A percentile compares a stretch with the other conserved stretches of the same genome.
Conservation (phyloP, 2,329 filamentous ascomycete genomes). For the Penicillium hesseltinei region DNA sequence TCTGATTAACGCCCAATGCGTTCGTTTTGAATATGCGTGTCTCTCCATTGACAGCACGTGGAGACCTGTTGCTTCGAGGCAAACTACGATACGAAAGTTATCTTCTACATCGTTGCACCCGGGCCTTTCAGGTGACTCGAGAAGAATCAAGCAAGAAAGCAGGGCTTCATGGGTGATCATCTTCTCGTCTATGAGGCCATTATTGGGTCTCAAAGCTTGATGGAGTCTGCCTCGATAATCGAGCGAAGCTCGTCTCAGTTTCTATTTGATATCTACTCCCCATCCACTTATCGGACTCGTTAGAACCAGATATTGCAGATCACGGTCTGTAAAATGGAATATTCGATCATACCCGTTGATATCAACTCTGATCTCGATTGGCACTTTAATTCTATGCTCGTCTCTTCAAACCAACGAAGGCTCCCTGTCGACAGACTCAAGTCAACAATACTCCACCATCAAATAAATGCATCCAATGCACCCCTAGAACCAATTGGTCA, state of each 20-base stretch:
- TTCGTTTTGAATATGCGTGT: background rate
- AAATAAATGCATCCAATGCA: background rate
- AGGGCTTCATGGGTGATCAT: background rate
- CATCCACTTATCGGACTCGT: background rate
- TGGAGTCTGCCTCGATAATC: background rate
- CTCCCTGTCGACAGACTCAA: background rate
- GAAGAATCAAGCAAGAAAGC: background rate
- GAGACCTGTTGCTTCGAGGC: background rate
- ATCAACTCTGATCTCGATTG: background rate
- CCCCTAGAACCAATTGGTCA: background rate
- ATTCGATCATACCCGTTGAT: background rate
- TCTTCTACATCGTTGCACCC: background rate
- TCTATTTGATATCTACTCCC: background rate
- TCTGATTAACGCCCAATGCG: background rate
- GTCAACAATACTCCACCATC: background rate
- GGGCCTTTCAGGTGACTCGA: background rate
- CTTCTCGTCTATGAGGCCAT: background rate
- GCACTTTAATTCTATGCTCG: background rate
- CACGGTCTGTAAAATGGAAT: background rate
- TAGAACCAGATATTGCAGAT: background rate
- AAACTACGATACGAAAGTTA: background rate
- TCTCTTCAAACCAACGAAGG: background rate
- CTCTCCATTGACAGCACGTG: background rate
- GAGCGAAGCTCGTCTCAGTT: background rate
- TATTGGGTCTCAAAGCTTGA: background rate